These are phyloP conservation scores for Apiosordaria backusii DNA, from an alignment of 495 filamentous ascomycete genomes.

Conservation along the genomic window DNA sequence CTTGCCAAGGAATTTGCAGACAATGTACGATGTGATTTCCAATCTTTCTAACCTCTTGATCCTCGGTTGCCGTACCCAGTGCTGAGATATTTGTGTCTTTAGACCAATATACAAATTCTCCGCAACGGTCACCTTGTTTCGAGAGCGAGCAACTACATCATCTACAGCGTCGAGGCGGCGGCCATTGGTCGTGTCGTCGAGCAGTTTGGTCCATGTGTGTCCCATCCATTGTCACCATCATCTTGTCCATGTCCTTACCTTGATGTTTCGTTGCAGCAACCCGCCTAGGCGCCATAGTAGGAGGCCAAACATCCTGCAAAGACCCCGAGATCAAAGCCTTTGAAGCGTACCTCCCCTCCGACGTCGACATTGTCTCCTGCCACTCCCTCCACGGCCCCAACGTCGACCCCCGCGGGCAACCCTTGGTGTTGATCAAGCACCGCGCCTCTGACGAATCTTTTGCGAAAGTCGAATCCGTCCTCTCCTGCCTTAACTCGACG, in stretches of 20 bases:
- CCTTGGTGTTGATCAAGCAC: conserved; percentile 89
- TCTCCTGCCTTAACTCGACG: conserved; percentile 76
- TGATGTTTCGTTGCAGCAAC: conserved; percentile 60
- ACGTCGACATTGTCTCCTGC: conserved; percentile 93
- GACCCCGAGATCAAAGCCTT: conserved; percentile 94
- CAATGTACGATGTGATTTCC: conserved; percentile 49
- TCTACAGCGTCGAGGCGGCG: conserved; percentile 96
- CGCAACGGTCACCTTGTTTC: conserved; percentile 94
- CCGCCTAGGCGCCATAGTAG: conserved; percentile 88
- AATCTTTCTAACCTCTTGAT: conserved; percentile 23
- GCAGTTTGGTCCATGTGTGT: conserved; percentile 85
- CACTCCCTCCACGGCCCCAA: conserved; percentile 95
- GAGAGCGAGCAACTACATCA: conserved; percentile 90
- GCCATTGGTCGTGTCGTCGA: conserved; percentile 80
- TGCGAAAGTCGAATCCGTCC: conserved; percentile 69
- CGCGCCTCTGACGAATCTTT: conserved; percentile 76
- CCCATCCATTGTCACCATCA: conserved; percentile 15
- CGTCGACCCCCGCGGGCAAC: conserved; percentile 82
- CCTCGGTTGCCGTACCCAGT: conserved; percentile 36
- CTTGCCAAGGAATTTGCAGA: conserved; percentile 73
- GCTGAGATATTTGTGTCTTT: conserved; percentile 51
- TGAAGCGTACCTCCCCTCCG: conserved; percentile 77
- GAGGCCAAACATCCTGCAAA: conserved; percentile 97
- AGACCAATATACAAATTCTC: conserved; percentile 73
- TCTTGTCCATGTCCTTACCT: conserved; percentile 21